Evolutionary conservation across 306 rosid species (phyloP), one percentile per base, ranked within the genome.

Genomic region (Begonia loranthoides): DNA sequence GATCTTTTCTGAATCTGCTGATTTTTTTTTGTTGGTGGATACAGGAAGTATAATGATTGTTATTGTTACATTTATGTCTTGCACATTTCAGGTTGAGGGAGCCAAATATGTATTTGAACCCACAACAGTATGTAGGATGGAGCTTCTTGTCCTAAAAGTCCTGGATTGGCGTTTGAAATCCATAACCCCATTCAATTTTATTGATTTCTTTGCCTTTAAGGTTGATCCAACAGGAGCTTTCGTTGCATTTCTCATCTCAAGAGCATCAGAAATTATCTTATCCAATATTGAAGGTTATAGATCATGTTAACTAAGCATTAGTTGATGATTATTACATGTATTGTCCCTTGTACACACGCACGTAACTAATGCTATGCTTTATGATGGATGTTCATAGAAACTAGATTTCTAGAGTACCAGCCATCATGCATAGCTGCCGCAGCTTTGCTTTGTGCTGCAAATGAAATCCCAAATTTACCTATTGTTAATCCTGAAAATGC

Each of bases 391-490:
- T 68, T 68, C 49, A 61, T 80, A 86, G 99, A 92, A 70, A 71
- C 82, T 28, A 80, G 78, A 70, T 75, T 86, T 76, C 75, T 86
- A 60, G 96, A 85, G 41, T 80, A 80, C 53, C 68, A 94, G 96
- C 99, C 99, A 69, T 92, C 99, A 38, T 92, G 99, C 79, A 86
- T 86, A 66, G 96, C 99, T 36, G 99, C 79, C 1, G 86, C 94
- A n/a, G 94, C 94, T 15, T 74, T 86, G 58, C 85, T 92, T 52
- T 79, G 82, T 16, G 96, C 96, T 15, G 88, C 93, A 36, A 77
- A 77, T 56, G 84, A 86, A 73, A 76, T 82, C 63, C 96, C 94
- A 10, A 75, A 73, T 71, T 66, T 84, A 72, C 77, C 96, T 38
- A 61, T 76, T 60, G 76, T 79, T 40, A 61, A 71, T 58, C 93